Base-by-base conservation (phyloP, 495 filamentous ascomycete species). In the Trichoderma erinaceum region DNA sequence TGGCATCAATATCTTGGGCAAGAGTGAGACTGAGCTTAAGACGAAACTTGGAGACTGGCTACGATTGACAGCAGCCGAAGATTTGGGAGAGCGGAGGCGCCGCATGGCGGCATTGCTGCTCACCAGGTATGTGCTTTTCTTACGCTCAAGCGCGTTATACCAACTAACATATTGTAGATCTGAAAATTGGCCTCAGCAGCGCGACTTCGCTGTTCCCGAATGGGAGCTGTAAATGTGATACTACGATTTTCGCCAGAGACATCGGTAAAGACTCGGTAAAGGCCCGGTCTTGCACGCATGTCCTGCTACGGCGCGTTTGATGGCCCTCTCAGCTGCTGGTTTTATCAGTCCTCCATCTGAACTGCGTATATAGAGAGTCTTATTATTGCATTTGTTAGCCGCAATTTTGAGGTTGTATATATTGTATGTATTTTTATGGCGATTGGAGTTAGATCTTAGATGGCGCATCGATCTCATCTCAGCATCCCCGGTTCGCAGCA, bases 1-100 rank as follows among this genome's bases (percentile, higher is more conserved):
- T 1, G 81, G 77, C n/a, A 71, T 83, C 8, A 68, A 77, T 43
- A 76, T 80, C 5, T 65, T 70, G 32, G 75, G 44, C 13, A 61
- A 73, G 35, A 67, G 67, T 3, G 71, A 75, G 2, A 70, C 63
- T 11, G 72, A 73, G 41, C 27, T 82, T 66, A 70, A 78, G 52
- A 41, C 12, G 1, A 41, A 23, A 32, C 64, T 83, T 35, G 69
- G 63, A 41, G 69, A 66, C 27, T 83, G 81, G 81, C 65, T 82
- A 21, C 46, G 68, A 0, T 48, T 71, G 69, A 71, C 78, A 15
- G 50, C 72, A 41, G 72, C 72, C 5, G 41, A 44, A 16, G 56
- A 68, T 4, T 27, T 27, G n/a, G 56, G 7, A 52, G 72, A 70
- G 68, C 38, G 29, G 61, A 29, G 50, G 67, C 68, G 50, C 35